Percentiles rank a stretch among this genome's conserved stretches.
phyloP scores from a whole-genome alignment of 441 rosid genomes.

The Geranium incanum region DNA sequence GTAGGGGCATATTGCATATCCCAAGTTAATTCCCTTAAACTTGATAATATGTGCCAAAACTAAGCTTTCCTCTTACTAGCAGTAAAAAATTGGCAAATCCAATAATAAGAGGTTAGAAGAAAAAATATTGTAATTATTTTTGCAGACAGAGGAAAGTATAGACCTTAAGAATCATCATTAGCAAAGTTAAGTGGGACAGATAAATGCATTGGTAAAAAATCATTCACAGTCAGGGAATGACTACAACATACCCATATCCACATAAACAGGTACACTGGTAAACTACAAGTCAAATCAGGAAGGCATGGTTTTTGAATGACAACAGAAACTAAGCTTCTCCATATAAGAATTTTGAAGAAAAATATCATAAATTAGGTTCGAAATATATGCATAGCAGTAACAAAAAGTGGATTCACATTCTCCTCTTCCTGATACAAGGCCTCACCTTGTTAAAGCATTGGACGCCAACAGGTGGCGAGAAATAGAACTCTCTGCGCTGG shows the following conservation, averaged over 20 bases:
- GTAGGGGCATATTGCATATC: too few species aligned
- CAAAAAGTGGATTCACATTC: neutral
- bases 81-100: neutral
- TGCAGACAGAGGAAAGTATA: neutral
- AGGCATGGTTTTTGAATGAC: neutral
- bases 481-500: slow-evolving; percentile 35
- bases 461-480: slow-evolving; percentile 31
- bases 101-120: neutral
- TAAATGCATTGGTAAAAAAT: neutral
- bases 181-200: neutral
- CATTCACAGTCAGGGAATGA: neutral
- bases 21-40: neutral
- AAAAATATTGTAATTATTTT: neutral
- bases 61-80: neutral
- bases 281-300: neutral
- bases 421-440: slow-evolving; percentile 3
- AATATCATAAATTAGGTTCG: neutral
- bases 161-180: neutral
- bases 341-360: neutral
- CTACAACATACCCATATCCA: neutral
- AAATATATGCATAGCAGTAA: neutral
- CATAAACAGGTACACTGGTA: neutral
- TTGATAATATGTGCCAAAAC: neutral
- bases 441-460: slow-evolving; percentile 34
- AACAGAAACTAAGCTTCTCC: neutral